Evolutionary conservation across 768 basidiomycete genomes (phyloP).

Genomic region (Peribolospora kevripleyi): DNA sequence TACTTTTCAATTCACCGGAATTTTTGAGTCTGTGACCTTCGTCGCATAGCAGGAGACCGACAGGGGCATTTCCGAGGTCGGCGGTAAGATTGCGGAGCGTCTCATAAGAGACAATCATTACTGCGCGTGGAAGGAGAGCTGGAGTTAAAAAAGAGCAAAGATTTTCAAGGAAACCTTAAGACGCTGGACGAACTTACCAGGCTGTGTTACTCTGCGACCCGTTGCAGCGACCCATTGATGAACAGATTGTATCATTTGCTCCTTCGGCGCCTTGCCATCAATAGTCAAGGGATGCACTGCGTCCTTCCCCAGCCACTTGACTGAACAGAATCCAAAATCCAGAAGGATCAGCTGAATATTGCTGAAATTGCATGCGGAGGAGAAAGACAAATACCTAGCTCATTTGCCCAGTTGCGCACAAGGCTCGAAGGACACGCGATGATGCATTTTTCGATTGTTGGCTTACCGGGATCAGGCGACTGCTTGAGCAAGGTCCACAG

Average conservation of each 20-base stretch:
- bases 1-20: conserved; percentile 32
- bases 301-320: conserved; percentile 75
- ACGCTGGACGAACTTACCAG: conserved; percentile 30
- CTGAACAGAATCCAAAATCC: conserved; percentile 24
- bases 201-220: conserved; percentile 73
- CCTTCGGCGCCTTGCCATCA: conserved; percentile 76
- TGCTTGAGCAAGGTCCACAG: conserved; percentile 91
- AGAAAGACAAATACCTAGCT: conserved; percentile 36
- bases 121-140: conserved; percentile 21
- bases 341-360: background rate
- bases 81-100: conserved; percentile 58
- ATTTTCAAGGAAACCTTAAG: conserved; percentile 5
- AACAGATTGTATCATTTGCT: conserved; percentile 51
- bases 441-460: conserved; percentile 86
- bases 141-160: background rate
- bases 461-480: conserved; percentile 63
- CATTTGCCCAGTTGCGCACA: conserved; percentile 97
- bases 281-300: conserved; percentile 60
- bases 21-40: conserved; percentile 96
- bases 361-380: background rate
- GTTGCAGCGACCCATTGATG: conserved; percentile 68
- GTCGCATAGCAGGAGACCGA: conserved; percentile 84
- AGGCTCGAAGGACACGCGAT: conserved; percentile 91
- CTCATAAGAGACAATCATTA: conserved; percentile 98
- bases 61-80: conserved; percentile 50